Percentiles rank a stretch among this genome's conserved stretches.
Conservation (phyloP, 768 basidiomycete species). For the Calvatia gigantea region DNA sequence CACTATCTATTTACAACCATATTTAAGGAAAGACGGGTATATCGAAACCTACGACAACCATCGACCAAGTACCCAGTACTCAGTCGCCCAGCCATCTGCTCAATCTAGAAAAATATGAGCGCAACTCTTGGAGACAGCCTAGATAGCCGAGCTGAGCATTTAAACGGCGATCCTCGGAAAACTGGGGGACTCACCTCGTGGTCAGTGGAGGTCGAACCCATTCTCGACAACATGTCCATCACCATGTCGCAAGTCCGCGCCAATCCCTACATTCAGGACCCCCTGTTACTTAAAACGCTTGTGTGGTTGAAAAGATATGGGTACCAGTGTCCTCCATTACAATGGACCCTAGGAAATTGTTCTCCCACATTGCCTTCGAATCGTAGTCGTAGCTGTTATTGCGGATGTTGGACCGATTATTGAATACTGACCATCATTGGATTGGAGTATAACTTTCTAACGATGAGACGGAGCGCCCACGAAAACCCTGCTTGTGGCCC, state of each 20-base stretch:
- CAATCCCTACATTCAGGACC: too few relatives aligned
- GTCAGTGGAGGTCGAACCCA: neutral
- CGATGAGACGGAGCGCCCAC: constrained; percentile 6
- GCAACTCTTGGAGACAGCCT: neutral
- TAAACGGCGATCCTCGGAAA: neutral
- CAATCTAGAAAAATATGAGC: too few relatives aligned
- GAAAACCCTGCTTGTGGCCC: constrained; percentile 5
- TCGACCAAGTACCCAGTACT: too few relatives aligned
- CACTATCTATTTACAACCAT: too few relatives aligned
- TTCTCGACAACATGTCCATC: neutral
- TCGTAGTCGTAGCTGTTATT: neutral
- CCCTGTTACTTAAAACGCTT: neutral
- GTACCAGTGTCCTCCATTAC: neutral
- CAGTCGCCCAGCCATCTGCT: too few relatives aligned
- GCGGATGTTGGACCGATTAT: constrained; percentile 10
- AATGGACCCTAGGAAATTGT: neutral
- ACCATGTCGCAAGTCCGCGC: neutral
- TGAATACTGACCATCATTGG: constrained; percentile 19
- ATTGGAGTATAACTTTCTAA: constrained; percentile 16
- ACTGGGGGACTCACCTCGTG: neutral
- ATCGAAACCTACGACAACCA: too few relatives aligned
- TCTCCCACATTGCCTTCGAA: neutral
- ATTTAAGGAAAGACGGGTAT: too few relatives aligned
- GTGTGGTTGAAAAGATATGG: neutral
- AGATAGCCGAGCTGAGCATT: neutral